A percentile compares a stretch with the other conserved stretches of the same genome.
Conservation (phyloP, 148 eudicot species). For the Camellia lanceoleosa region DNA sequence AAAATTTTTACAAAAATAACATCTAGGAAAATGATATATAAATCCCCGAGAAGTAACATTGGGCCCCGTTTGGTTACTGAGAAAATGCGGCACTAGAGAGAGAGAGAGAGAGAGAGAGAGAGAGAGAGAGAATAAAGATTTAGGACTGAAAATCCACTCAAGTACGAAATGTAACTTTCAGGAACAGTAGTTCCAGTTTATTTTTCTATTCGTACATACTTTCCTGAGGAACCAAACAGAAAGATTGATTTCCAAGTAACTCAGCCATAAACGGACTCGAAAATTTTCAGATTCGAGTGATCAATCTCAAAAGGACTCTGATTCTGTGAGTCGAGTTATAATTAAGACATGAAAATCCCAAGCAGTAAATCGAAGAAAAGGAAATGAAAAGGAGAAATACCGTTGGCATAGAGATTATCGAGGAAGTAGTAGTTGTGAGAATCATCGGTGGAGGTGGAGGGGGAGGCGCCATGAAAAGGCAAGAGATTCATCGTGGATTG, state of each 20-base stretch:
- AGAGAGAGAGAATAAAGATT: too few species aligned
- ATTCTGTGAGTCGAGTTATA: not conserved
- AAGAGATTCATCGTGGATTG: conserved; percentile 17
- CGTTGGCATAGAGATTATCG: conserved; percentile 50
- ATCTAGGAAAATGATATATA: too few species aligned
- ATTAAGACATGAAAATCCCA: not conserved
- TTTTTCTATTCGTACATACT: not conserved
- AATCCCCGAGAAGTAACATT: too few species aligned
- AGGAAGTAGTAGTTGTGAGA: conserved; percentile 40
- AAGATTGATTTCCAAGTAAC: not conserved
- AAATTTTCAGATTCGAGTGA: not conserved
- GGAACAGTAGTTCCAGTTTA: not conserved
- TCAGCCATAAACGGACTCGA: not conserved
- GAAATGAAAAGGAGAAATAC: conserved; percentile 18
- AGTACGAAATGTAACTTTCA: not conserved
- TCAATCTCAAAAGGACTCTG: not conserved
- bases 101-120: too few species aligned
- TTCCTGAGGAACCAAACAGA: conserved; percentile 28
- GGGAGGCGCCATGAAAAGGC: conserved; percentile 14
- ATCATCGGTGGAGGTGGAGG: conserved; percentile 5
- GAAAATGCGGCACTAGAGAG: too few species aligned
- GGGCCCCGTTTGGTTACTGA: not conserved
- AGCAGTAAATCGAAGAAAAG: not conserved
- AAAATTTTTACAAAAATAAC: too few species aligned
- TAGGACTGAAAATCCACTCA: not conserved